A percentile compares a stretch with the other conserved stretches of the same genome.
Conservation (phyloP, 73 alveolate genomes). For the Paramecium bursaria region DNA sequence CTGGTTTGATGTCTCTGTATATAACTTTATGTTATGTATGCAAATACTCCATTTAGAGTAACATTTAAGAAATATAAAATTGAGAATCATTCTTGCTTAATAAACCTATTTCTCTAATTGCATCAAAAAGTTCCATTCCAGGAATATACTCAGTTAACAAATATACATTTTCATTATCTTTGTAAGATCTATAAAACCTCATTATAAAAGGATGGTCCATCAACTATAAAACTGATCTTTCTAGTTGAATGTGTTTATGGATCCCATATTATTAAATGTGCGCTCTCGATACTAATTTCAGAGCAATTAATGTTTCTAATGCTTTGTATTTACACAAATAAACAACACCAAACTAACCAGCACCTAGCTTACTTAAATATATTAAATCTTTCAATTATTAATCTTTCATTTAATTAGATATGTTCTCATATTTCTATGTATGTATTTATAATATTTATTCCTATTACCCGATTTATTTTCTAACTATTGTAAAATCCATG, state of each 20-base stretch:
- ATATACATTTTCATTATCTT: conserved; percentile 78
- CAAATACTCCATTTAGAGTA: conserved; percentile 77
- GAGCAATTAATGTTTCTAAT: conserved; percentile 76
- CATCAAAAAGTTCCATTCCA: conserved; percentile 81
- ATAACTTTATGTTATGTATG: conserved; percentile 75
- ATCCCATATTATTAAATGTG: conserved; percentile 75
- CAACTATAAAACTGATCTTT: conserved; percentile 69
- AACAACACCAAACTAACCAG: conserved; percentile 84
- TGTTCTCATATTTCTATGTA: conserved; percentile 23
- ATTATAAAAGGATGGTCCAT: conserved; percentile 85
- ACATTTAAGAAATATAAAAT: conserved; percentile 70
- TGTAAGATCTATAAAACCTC: conserved; percentile 75
- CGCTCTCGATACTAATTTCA: conserved; percentile 78
- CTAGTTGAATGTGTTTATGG: conserved; percentile 75
- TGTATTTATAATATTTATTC: conserved; percentile 65
- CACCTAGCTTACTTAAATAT: conserved; percentile 75
- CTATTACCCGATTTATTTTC: conserved; percentile 75
- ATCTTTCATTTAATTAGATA: conserved; percentile 72
- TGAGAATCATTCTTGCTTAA: conserved; percentile 70
- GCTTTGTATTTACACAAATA: conserved; percentile 75
- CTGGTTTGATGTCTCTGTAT: conserved; percentile 84
- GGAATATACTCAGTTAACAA: conserved; percentile 80
- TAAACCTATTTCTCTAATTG: conserved; percentile 78
- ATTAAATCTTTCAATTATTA: conserved; percentile 72
- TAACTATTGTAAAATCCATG: conserved; percentile 66